Evolutionary conservation across 2,329 filamentous ascomycete genomes (phyloP).

Genomic region (Stagonosporopsis tanaceti): DNA sequence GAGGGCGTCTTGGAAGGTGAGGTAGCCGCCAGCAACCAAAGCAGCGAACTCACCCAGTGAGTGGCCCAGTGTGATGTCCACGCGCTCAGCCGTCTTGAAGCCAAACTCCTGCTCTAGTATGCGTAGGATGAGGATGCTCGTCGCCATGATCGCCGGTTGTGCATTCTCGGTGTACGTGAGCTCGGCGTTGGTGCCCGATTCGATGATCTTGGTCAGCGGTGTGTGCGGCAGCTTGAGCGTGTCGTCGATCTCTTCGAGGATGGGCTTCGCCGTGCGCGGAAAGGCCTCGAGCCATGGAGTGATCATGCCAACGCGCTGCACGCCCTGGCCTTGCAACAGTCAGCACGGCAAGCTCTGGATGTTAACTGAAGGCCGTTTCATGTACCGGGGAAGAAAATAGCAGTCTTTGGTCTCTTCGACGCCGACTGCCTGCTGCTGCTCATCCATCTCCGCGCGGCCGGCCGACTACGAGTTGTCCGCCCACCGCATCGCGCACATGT

Average conservation of each 20-base stretch:
- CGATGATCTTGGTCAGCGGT: slow-evolving; percentile 76
- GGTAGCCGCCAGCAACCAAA: slow-evolving; percentile 82
- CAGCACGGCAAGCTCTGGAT: slow-evolving; percentile 22
- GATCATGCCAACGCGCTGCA: slow-evolving; percentile 88
- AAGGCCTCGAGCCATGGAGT: slow-evolving; percentile 87
- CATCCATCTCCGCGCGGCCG: slow-evolving; percentile 36
- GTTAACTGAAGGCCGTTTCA: not conserved
- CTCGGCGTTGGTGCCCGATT: slow-evolving; percentile 76
- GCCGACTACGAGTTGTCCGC: not conserved
- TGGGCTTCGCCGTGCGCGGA: slow-evolving; percentile 75
- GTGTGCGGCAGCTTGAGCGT: slow-evolving; percentile 69
- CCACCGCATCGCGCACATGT: slow-evolving; percentile 10
- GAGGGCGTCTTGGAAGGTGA: slow-evolving; percentile 79
- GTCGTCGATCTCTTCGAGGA: slow-evolving; percentile 86
- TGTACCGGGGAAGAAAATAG: slow-evolving; percentile 51
- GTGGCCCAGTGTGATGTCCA: slow-evolving; percentile 87
- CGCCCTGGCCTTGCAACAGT: slow-evolving; percentile 74
- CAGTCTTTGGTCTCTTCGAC: slow-evolving; percentile 46
- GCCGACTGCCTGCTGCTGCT: slow-evolving; percentile 30
- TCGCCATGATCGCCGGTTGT: slow-evolving; percentile 96
- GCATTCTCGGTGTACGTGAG: slow-evolving; percentile 87
- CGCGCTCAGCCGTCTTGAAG: slow-evolving; percentile 73
- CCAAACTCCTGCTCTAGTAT: slow-evolving; percentile 86
- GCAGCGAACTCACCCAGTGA: slow-evolving; percentile 94
- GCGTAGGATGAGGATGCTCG: slow-evolving; percentile 86